phyloP scores from a whole-genome alignment of 176 grass and related monocot genomes.

The Carex pumila region DNA sequence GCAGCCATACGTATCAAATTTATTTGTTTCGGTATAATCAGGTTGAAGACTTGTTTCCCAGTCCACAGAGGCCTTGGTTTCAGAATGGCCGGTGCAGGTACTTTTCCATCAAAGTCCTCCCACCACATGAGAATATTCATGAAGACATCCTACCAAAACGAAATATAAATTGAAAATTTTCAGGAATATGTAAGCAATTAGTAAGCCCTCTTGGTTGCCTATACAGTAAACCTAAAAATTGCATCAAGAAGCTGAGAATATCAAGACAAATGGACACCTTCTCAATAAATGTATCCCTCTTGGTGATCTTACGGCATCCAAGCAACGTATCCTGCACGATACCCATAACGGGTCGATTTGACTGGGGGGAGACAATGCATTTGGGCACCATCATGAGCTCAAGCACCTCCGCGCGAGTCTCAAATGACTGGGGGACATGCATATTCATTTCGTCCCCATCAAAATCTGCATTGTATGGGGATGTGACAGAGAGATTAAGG shows the following conservation, averaged over 20 bases:
- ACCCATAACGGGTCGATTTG: conserved; percentile 96
- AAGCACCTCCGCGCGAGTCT: conserved; percentile 93
- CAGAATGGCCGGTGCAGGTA: conserved; percentile 85
- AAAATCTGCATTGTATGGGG: conserved; percentile 99
- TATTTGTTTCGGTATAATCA: conserved; percentile 98
- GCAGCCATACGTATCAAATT: conserved; percentile 83
- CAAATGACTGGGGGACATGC: conserved; percentile 97
- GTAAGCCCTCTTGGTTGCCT: background rate
- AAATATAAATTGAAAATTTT: conserved; percentile 6
- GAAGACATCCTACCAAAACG: conserved; percentile 76
- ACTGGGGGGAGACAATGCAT: conserved; percentile 90
- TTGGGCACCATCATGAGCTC: conserved; percentile 99
- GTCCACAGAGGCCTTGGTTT: conserved; percentile 97
- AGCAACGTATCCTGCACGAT: conserved; percentile 92
- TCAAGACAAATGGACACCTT: conserved; percentile 41
- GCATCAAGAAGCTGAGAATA: background rate
- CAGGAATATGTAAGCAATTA: background rate
- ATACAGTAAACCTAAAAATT: background rate
- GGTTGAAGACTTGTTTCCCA: conserved; percentile 97
- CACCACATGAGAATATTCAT: conserved; percentile 99
- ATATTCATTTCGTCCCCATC: conserved; percentile 99
- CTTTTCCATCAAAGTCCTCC: conserved; percentile 97
- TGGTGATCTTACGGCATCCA: conserved; percentile 92
- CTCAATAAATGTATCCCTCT: conserved; percentile 95
- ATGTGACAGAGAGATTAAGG: conserved; percentile 87